Base-by-base conservation (phyloP, 1,284 basidiomycete species). In the Sporisorium scitamineum region DNA sequence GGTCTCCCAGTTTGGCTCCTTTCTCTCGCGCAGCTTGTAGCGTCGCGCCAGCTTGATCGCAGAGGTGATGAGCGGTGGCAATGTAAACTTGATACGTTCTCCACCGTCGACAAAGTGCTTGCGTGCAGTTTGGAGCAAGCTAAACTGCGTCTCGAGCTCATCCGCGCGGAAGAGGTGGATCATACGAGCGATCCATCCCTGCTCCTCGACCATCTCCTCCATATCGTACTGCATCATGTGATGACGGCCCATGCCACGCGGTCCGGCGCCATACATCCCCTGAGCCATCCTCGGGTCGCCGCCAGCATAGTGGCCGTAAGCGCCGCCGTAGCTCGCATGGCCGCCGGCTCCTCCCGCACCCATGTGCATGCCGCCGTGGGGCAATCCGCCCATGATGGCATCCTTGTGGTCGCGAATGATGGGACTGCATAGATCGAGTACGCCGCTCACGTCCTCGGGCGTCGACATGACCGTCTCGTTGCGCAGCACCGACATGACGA, bases 151-250 rank as follows among this genome's bases (percentile, higher is more conserved):
- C 58, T 83, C 80, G 41, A 82, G 69, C 48, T 82, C 76, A 16
- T 81, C 73, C 1, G 82, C 67, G 13, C 75, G 80, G 75, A 85
- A 84, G 37, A 84, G 80, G 56, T 85, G 84, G 42, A 83, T 79
- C 66, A 84, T 69, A 16, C 84, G 59, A 16, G 84, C 84, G 14
- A 85, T 76, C 78, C 78, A 77, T 5, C 84, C 84, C 47, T 85
- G 84, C 65, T 84, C 79, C 54, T 83, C 83, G 20, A 75, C 77
- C 68, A 84, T 71, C 68, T 84, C 84, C 52, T 85, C 83, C 58
- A 80, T 59, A 32, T 79, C 81, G 65, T 76, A 76, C 52, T 79
- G 76, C 62, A 69, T 66, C 73, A 76, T 67, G 41, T 73, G 74
- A 34, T 79, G 73, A 20, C 71, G 65, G 2, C 62, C 61, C 56